Conservation (phyloP, 345 rosid genomes). For the Psidium guajava region DNA sequence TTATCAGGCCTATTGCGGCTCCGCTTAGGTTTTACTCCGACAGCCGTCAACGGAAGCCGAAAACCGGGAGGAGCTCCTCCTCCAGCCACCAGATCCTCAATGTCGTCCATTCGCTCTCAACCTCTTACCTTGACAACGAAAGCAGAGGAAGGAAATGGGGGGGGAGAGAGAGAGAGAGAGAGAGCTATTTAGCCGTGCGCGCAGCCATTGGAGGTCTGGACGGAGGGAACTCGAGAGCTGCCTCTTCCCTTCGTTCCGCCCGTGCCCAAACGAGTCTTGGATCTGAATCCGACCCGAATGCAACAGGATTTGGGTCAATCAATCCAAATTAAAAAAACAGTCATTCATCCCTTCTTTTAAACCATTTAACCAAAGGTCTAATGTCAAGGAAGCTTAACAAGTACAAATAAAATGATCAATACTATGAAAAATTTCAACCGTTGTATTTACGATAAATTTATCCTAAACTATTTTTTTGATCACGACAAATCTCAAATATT, state of each 20-base stretch:
- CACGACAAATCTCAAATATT: too few species aligned
- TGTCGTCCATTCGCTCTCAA: constrained; percentile 54
- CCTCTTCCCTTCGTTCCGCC: background rate
- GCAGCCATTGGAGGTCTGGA: background rate
- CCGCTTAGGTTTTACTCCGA: constrained; percentile 29
- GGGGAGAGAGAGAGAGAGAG: background rate
- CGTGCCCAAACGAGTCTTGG: background rate
- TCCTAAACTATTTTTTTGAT: too few species aligned
- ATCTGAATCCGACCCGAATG: background rate
- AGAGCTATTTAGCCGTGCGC: background rate
- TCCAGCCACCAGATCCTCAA: constrained; percentile 61
- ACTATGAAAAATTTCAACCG: too few species aligned
- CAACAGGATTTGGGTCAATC: background rate
- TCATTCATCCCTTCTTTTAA: background rate
- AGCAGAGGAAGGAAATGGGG: background rate
- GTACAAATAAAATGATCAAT: too few species aligned
- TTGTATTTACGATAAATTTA: too few species aligned
- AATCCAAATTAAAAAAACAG: too few species aligned
- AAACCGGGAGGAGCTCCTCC: constrained; percentile 66
- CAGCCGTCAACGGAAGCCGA: constrained; percentile 50
- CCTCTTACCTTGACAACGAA: background rate
- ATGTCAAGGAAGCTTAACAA: background rate
- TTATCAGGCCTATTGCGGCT: background rate
- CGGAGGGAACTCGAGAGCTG: background rate
- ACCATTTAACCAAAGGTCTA: background rate